These are phyloP conservation scores for Pseudovirgaria hyperparasitica DNA, from an alignment of 2,329 filamentous ascomycete genomes.

Conservation along the genomic window DNA sequence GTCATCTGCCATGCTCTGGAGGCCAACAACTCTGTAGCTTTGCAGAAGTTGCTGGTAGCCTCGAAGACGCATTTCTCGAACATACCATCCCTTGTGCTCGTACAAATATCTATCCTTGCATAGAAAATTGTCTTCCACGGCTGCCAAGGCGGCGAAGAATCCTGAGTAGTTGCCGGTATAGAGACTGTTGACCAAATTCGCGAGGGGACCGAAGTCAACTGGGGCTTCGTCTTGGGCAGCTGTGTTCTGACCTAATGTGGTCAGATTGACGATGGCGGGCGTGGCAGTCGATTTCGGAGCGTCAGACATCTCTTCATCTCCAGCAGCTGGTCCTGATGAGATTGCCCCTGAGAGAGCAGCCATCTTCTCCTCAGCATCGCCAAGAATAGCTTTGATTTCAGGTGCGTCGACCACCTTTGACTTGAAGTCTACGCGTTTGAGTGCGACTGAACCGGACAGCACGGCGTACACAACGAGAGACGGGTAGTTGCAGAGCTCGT, in stretches of 20 bases:
- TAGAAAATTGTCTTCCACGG: constrained; percentile 88
- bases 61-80: constrained; percentile 92
- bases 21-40: constrained; percentile 92
- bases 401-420: constrained; percentile 96
- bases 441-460: constrained; percentile 80
- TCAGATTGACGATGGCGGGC: constrained; percentile 71
- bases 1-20: constrained; percentile 92
- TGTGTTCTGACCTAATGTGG: constrained; percentile 56
- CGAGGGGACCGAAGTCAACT: constrained; percentile 76
- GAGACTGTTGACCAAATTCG: constrained; percentile 77
- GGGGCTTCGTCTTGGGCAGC: constrained; percentile 65
- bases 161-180: constrained; percentile 90
- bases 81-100: constrained; percentile 95
- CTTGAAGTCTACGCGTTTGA: constrained; percentile 98
- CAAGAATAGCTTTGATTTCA: constrained; percentile 94
- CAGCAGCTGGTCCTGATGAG: constrained; percentile 66
- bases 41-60: constrained; percentile 95
- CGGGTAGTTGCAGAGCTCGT: constrained; percentile 96
- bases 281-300: constrained; percentile 34
- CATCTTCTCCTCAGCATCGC: constrained; percentile 77
- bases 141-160: constrained; percentile 81
- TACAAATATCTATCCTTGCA: constrained; percentile 88
- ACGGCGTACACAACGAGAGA: constrained; percentile 91
- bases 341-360: constrained; percentile 67
- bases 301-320: constrained; percentile 64